Conservation (phyloP, 495 filamentous ascomycete species). For the Daldinia concentrica region DNA sequence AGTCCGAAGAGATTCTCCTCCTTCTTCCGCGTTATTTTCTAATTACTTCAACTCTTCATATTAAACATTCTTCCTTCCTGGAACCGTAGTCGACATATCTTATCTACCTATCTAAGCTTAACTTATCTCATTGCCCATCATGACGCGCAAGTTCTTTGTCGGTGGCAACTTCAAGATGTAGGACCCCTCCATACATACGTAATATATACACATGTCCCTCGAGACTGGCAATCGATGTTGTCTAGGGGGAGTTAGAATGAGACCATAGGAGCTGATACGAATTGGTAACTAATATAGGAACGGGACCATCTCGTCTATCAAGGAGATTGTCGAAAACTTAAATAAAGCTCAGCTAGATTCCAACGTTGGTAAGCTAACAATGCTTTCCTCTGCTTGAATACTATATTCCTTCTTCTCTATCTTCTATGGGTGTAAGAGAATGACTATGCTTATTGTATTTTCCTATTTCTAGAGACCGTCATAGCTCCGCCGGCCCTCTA, state of each 20-base stretch:
- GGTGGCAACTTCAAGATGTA: slow-evolving; percentile 99
- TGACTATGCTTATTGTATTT: slow-evolving; percentile 8
- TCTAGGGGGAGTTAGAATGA: not conserved
- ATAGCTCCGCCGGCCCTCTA: slow-evolving; percentile 91
- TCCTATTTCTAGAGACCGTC: slow-evolving; percentile 76
- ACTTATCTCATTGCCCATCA: slow-evolving; percentile 55
- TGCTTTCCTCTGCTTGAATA: not conserved
- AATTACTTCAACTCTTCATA: slow-evolving; percentile 12
- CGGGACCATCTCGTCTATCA: slow-evolving; percentile 86
- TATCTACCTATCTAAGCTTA: slow-evolving; percentile 10
- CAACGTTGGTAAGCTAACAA: slow-evolving; percentile 65
- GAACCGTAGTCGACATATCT: not conserved
- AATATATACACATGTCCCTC: not conserved
- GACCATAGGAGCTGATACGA: slow-evolving; percentile 18
- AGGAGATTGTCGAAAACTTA: slow-evolving; percentile 84
- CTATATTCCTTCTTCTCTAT: not conserved
- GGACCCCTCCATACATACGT: slow-evolving; percentile 44
- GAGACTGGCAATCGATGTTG: not conserved
- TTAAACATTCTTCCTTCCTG: slow-evolving; percentile 1
- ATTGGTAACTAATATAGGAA: slow-evolving; percentile 68
- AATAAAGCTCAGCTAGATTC: slow-evolving; percentile 79
- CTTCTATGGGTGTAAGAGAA: not conserved
- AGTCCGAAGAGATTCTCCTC: slow-evolving; percentile 15
- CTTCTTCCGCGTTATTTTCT: slow-evolving; percentile 35
- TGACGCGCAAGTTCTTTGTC: slow-evolving; percentile 98